Evolutionary conservation across 495 filamentous ascomycete species (phyloP).

Genomic region (Physcia stellaris): DNA sequence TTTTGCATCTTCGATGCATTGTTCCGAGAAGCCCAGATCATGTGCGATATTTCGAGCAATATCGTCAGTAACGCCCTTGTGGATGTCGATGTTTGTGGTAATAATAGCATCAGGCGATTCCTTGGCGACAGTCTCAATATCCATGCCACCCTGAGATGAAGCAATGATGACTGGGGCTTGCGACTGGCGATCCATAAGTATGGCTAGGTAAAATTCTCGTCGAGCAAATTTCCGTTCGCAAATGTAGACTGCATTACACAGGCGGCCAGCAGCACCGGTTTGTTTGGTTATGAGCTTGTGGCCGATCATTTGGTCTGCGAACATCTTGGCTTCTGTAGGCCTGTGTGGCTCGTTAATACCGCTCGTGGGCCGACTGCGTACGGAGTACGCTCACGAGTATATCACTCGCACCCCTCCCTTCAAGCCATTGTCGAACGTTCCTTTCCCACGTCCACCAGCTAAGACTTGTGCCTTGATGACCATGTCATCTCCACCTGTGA

Average conservation of each 20-base stretch:
- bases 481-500: constrained; percentile 74
- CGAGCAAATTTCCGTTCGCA: constrained; percentile 99
- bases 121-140: constrained; percentile 96
- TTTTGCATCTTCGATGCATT: constrained; percentile 89
- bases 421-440: constrained; percentile 91
- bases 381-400: constrained; percentile 58
- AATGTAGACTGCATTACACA: constrained; percentile 95
- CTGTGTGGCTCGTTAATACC: no score
- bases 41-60: constrained; percentile 83
- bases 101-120: constrained; percentile 92
- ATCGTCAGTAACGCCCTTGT: constrained; percentile 86
- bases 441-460: constrained; percentile 93
- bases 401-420: constrained; percentile 98
- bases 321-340: constrained; percentile 83
- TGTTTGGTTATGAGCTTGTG: constrained; percentile 99
- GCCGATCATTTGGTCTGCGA: constrained; percentile 97
- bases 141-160: constrained; percentile 96
- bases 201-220: constrained; percentile 95
- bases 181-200: constrained; percentile 89
- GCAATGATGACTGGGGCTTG: constrained; percentile 93
- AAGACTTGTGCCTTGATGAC: constrained; percentile 99
- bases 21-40: constrained; percentile 90
- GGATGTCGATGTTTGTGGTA: constrained; percentile 85
- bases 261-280: constrained; percentile 78
- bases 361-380: background rate